phyloP scores from a whole-genome alignment of 768 basidiomycete genomes.

The Lactifluus piperatus region DNA sequence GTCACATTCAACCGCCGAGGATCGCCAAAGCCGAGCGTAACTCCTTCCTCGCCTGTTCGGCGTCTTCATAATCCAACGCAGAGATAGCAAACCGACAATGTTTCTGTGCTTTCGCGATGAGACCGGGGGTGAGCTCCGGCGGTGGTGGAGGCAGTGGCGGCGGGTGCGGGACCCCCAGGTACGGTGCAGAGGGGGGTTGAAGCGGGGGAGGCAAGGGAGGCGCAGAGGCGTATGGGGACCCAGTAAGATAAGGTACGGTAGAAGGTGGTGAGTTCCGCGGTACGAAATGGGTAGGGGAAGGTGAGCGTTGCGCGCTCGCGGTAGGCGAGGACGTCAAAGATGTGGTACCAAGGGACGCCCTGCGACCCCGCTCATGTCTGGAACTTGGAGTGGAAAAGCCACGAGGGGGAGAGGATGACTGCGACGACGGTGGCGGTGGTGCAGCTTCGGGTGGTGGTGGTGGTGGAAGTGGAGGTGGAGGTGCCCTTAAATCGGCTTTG shows the following conservation, averaged over 20 bases:
- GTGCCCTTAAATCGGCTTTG: not conserved
- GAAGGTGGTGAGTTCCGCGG: slow-evolving; percentile 13
- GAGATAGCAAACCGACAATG: slow-evolving; percentile 91
- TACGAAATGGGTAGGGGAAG: slow-evolving; percentile 17
- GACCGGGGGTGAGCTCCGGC: slow-evolving; percentile 48
- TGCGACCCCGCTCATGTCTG: not conserved
- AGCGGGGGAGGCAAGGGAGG: slow-evolving; percentile 1
- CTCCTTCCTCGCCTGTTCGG: slow-evolving; percentile 77
- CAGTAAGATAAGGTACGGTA: slow-evolving; percentile 1
- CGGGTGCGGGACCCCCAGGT: slow-evolving; percentile 16
- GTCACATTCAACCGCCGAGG: slow-evolving; percentile 42
- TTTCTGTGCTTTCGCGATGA: slow-evolving; percentile 76
- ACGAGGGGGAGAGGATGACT: not conserved
- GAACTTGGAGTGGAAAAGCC: not conserved
- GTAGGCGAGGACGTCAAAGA: not conserved
- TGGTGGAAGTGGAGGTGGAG: not conserved
- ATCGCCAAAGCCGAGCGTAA: slow-evolving; percentile 63
- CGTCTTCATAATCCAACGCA: slow-evolving; percentile 93
- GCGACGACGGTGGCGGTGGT: not conserved
- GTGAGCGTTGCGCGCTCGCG: not conserved
- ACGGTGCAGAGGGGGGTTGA: slow-evolving; percentile 19
- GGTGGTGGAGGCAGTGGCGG: slow-evolving; percentile 14
- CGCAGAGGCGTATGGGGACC: slow-evolving; percentile 1
- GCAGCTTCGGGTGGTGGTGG: not conserved
- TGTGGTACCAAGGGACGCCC: not conserved